Conservation (phyloP, 805 yeast genomes). For the Barnettozyma salicaria region DNA sequence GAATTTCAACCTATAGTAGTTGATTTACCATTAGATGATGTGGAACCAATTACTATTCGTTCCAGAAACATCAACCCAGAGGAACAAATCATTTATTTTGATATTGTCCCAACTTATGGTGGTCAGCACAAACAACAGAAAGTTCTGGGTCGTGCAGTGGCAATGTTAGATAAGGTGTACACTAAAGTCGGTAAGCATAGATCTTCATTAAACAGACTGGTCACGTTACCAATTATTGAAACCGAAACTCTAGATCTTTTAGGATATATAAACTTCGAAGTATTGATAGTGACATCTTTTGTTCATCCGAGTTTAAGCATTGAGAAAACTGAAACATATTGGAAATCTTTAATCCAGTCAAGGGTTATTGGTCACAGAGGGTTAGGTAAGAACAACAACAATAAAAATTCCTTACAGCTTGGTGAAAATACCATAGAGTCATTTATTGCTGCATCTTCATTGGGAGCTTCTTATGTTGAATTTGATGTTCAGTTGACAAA, state of each 20-base stretch:
- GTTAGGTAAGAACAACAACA: slow-evolving; percentile 75
- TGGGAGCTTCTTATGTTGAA: slow-evolving; percentile 95
- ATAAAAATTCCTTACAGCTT: slow-evolving; percentile 72
- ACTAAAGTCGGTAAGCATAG: slow-evolving; percentile 64
- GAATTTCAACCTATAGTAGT: slow-evolving; percentile 58
- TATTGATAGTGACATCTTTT: slow-evolving; percentile 66
- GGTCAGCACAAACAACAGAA: slow-evolving; percentile 32
- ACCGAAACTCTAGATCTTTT: slow-evolving; percentile 63
- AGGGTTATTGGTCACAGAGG: slow-evolving; percentile 96
- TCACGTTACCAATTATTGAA: slow-evolving; percentile 74
- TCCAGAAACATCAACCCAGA: slow-evolving; percentile 42
- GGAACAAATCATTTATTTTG: slow-evolving; percentile 64
- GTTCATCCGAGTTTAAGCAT: slow-evolving; percentile 60
- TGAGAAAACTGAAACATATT: slow-evolving; percentile 70
- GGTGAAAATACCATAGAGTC: slow-evolving; percentile 96
- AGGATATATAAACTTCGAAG: slow-evolving; percentile 75
- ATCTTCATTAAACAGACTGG: slow-evolving; percentile 57
- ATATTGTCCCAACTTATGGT: slow-evolving; percentile 84
- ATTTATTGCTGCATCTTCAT: slow-evolving; percentile 90
- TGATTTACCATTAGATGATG: slow-evolving; percentile 80
- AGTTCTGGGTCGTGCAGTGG: slow-evolving; percentile 80
- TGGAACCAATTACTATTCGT: slow-evolving; percentile 69
- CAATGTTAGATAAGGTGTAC: slow-evolving; percentile 53
- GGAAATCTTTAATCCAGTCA: slow-evolving; percentile 85
- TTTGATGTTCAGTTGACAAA: slow-evolving; percentile 94